Conservation (phyloP, 352 stramenopile genomes). For the Globisporangium acanthophoron region DNA sequence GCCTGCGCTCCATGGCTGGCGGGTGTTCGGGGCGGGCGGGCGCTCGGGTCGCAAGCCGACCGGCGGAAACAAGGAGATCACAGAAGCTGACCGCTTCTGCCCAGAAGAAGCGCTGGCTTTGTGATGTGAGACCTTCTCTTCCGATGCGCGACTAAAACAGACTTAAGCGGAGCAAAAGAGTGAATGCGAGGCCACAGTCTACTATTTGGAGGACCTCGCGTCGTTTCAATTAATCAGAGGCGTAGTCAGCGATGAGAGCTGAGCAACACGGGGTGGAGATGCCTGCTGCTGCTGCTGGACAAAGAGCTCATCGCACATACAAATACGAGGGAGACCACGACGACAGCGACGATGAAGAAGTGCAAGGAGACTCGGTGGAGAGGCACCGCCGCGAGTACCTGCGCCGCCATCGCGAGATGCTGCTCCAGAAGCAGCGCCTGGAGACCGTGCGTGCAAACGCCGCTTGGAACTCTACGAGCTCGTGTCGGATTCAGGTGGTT, state of each 20-base stretch:
- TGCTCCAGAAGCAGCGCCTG: conserved; percentile 49
- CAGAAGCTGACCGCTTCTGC: too few species aligned
- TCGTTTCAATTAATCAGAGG: neutral
- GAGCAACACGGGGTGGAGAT: neutral
- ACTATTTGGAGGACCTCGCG: neutral
- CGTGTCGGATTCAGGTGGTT: too few species aligned
- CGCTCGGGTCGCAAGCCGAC: too few species aligned
- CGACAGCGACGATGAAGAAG: neutral
- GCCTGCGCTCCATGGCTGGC: conserved; percentile 1
- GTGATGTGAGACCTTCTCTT: neutral
- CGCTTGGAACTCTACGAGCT: neutral
- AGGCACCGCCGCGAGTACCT: conserved; percentile 32
- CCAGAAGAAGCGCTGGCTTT: neutral
- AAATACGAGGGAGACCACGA: neutral
- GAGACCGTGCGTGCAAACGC: conserved; percentile 32
- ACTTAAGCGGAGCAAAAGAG: neutral
- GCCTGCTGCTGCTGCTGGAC: neutral
- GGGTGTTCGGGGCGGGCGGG: too few species aligned
- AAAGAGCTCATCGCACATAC: neutral
- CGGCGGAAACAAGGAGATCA: too few species aligned
- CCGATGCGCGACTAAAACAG: neutral
- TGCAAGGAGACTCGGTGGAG: conserved; percentile 33
- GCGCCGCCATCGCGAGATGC: conserved; percentile 31
- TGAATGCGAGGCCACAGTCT: too few species aligned
- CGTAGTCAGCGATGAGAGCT: too few species aligned